Conservation (phyloP, 2,329 filamentous ascomycete species). For the Fusarium sulawesiense region DNA sequence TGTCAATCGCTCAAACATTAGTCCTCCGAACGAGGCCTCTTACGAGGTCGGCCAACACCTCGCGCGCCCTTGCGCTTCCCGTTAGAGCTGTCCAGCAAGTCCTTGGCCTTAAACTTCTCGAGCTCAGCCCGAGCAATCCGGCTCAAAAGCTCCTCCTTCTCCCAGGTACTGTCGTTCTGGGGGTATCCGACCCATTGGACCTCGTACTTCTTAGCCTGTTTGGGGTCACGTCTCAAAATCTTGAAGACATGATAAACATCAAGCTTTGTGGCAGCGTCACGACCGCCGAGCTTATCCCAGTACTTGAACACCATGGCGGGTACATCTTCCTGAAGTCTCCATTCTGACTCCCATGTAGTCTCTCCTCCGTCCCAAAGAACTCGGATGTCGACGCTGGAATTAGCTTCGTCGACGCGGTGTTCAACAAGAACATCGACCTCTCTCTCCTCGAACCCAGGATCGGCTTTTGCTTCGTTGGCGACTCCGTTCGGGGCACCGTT, state of each 20-base stretch:
- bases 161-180: slow-evolving; percentile 1
- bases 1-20: slow-evolving; percentile 1
- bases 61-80: slow-evolving; percentile 42
- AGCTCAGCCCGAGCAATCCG: slow-evolving; percentile 42
- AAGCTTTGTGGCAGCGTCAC: slow-evolving; percentile 41
- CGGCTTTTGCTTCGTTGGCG: neutral
- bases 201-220: slow-evolving; percentile 40
- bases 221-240: slow-evolving; percentile 40
- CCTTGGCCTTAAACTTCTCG: slow-evolving; percentile 43
- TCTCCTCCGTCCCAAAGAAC: slow-evolving; percentile 44
- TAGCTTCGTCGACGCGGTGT: slow-evolving; percentile 40
- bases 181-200: slow-evolving; percentile 46
- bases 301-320: slow-evolving; percentile 44
- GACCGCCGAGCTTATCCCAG: slow-evolving; percentile 43
- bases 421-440: slow-evolving; percentile 40
- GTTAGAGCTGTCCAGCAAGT: slow-evolving; percentile 9
- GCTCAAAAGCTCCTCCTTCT: slow-evolving; percentile 40
- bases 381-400: slow-evolving; percentile 42
- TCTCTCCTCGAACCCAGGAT: slow-evolving; percentile 29
- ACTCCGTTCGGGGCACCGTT: slow-evolving; percentile 31
- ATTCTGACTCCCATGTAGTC: slow-evolving; percentile 44
- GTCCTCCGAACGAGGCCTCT: slow-evolving; percentile 35
- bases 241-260: slow-evolving; percentile 45
- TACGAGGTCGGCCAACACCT: slow-evolving; percentile 42
- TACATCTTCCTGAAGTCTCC: slow-evolving; percentile 44